Base-by-base conservation (phyloP, 345 rosid species). In the Ceriops zippeliana region DNA sequence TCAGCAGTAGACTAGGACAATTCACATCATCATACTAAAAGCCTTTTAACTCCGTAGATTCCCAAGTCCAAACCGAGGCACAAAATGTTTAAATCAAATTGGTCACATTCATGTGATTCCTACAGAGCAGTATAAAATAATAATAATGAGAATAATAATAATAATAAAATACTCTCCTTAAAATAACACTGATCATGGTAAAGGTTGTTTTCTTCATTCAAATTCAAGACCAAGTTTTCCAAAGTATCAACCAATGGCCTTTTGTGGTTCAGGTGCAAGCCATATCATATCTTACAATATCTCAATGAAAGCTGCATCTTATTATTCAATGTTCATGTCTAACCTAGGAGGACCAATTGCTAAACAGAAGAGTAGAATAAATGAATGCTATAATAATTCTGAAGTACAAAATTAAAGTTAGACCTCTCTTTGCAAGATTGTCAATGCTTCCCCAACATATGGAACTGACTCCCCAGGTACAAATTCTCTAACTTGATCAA, bases 371-470 rank as follows among this genome's bases (percentile, higher is more conserved):
- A 61, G 37, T 34, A 34, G 19, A 42, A 42, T 42, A 52, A 68
- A 69, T 26, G 16, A 49, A 42, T 27, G 34, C 28, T 65, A 31
- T 54, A 62, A 35, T 59, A 30, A 68, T 57, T 62, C 35, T 38
- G 38, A 65, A 52, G 63, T 42, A 22, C 0, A 67, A 31, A 73
- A 61, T 22, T 46, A 62, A 20, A 58, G 51, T 32, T 56, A 70
- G 47, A 93, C 98, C 98, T 95, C 99, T 76, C 87, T 86, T 64
- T 85, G 82, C 80, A 95, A 74, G 76, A 90, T 83, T 71, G 80
- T 85, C 80, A 95, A 86, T 54, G 99, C 97, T 83, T 95, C 90
- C 61, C 98, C 98, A 63, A 95, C 99, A 75, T 88, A 95, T 5
- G 97, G 97, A 76, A 95, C 98, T 63, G 89, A 88, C 74, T 87